These are phyloP conservation scores for Nannochloropsis oceanica DNA, from an alignment of 108 stramenopile species.

Conservation along the genomic window DNA sequence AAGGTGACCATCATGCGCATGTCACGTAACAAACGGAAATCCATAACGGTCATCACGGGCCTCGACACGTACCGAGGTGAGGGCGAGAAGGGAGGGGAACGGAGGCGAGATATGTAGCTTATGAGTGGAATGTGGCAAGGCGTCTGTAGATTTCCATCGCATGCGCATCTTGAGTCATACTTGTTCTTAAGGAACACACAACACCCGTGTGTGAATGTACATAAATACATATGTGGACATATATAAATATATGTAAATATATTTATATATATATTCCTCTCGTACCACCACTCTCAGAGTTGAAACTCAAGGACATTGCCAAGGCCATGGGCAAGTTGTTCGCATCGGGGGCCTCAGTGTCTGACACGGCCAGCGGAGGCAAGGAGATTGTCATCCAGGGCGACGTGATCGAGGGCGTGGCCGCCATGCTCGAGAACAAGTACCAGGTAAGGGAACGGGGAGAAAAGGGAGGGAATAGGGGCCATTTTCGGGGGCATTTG, in stretches of 20 bases:
- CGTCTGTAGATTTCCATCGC: too few relatives aligned
- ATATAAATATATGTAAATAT: too few relatives aligned
- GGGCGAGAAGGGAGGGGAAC: too few relatives aligned
- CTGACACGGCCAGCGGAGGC: slow-evolving; percentile 44
- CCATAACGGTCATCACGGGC: slow-evolving; percentile 66
- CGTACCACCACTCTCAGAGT: slow-evolving; percentile 29
- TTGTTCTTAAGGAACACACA: too few relatives aligned
- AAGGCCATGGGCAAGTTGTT: slow-evolving; percentile 73
- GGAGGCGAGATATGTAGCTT: too few relatives aligned
- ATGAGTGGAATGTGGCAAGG: too few relatives aligned
- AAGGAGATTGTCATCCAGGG: slow-evolving; percentile 87
- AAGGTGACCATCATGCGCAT: slow-evolving; percentile 61
- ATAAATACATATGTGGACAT: too few relatives aligned
- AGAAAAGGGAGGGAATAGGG: background rate
- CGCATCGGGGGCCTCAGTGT: slow-evolving; percentile 65
- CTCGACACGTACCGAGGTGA: slow-evolving; percentile 50
- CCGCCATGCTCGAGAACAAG: slow-evolving; percentile 62
- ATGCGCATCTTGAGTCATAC: too few relatives aligned
- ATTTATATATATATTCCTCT: too few relatives aligned
- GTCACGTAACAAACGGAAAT: slow-evolving; percentile 58
- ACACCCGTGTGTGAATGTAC: too few relatives aligned
- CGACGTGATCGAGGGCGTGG: slow-evolving; percentile 76
- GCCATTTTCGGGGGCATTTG: background rate
- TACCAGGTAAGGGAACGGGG: slow-evolving; percentile 20
- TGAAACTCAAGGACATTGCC: slow-evolving; percentile 75